Evolutionary conservation across 441 rosid species (phyloP).

Genomic region (Mallotus japonicus): DNA sequence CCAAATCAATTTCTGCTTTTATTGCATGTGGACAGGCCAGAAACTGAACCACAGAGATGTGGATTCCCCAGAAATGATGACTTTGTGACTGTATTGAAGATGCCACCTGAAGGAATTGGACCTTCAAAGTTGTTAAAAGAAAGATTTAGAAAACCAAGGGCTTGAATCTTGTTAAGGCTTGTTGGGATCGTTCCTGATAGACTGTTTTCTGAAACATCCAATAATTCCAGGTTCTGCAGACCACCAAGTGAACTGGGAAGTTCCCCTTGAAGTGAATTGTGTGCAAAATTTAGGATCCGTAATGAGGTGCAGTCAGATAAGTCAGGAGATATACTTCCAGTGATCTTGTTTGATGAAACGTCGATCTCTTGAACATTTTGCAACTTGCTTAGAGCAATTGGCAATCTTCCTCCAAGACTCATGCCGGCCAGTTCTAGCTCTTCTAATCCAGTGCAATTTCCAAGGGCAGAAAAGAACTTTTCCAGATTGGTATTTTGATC

Average conservation of each 20-base stretch:
- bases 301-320: constrained; percentile 27
- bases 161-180: constrained; percentile 15
- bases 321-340: constrained; percentile 26
- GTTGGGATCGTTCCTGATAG: constrained; percentile 27
- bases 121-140: constrained; percentile 31
- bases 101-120: constrained; percentile 28
- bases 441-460: too few relatives aligned
- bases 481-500: constrained; percentile 17
- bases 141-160: constrained; percentile 18
- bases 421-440: too few relatives aligned
- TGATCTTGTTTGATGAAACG: constrained; percentile 26
- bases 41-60: constrained; percentile 21
- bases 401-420: too few relatives aligned
- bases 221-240: constrained; percentile 25
- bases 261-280: constrained; percentile 28
- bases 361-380: constrained; percentile 25
- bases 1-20: background rate
- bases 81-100: constrained; percentile 15
- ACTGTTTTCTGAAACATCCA: constrained; percentile 25
- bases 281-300: constrained; percentile 22
- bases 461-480: constrained; percentile 20
- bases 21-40: constrained; percentile 23
- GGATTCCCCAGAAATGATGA: constrained; percentile 28
- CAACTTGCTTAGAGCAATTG: constrained; percentile 21
- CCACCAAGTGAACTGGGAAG: constrained; percentile 26